Evolutionary conservation across 2,329 filamentous ascomycete species (phyloP).

Genomic region (Ceratocystis eucalypticola): DNA sequence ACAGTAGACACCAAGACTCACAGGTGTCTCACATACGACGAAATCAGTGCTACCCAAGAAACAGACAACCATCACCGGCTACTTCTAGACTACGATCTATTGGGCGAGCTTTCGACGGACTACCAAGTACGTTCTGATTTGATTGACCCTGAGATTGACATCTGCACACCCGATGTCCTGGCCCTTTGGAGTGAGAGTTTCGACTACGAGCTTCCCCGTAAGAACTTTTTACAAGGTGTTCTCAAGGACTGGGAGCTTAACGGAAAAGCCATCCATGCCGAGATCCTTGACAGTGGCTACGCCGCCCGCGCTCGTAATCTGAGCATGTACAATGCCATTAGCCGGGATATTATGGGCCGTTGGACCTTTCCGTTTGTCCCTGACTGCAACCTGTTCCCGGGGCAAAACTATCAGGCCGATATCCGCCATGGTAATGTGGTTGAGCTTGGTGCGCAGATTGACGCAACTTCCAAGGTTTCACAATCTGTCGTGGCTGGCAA

Average conservation of each 20-base stretch:
- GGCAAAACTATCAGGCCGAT: slow-evolving; percentile 66
- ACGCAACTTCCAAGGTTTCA: slow-evolving; percentile 55
- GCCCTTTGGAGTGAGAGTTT: slow-evolving; percentile 96
- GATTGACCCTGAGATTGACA: slow-evolving; percentile 90
- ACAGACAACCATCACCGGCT: slow-evolving; percentile 41
- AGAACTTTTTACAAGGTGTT: slow-evolving; percentile 81
- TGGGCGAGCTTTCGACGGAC: slow-evolving; percentile 54
- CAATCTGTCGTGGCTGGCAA: slow-evolving; percentile 64
- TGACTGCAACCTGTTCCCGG: slow-evolving; percentile 70
- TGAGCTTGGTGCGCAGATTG: slow-evolving; percentile 63
- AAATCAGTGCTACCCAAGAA: slow-evolving; percentile 57
- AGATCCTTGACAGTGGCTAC: slow-evolving; percentile 72
- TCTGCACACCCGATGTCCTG: slow-evolving; percentile 90
- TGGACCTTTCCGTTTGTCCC: slow-evolving; percentile 85
- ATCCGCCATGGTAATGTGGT: slow-evolving; percentile 15
- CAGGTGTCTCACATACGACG: slow-evolving; percentile 85
- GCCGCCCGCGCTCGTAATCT: slow-evolving; percentile 75
- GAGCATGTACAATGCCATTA: slow-evolving; percentile 79
- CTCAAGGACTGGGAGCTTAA: slow-evolving; percentile 95
- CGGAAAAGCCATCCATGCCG: slow-evolving; percentile 88
- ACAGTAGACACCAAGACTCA: slow-evolving; percentile 68
- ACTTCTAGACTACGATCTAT: slow-evolving; percentile 64
- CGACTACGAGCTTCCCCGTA: slow-evolving; percentile 80
- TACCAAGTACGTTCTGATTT: slow-evolving; percentile 76
- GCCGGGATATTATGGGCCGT: slow-evolving; percentile 68